Percentiles rank a stretch among this genome's conserved stretches.
These are phyloP conservation scores for Xylaria sp. DNA, from an alignment of 2,329 filamentous ascomycete species.

Conservation along the genomic window DNA sequence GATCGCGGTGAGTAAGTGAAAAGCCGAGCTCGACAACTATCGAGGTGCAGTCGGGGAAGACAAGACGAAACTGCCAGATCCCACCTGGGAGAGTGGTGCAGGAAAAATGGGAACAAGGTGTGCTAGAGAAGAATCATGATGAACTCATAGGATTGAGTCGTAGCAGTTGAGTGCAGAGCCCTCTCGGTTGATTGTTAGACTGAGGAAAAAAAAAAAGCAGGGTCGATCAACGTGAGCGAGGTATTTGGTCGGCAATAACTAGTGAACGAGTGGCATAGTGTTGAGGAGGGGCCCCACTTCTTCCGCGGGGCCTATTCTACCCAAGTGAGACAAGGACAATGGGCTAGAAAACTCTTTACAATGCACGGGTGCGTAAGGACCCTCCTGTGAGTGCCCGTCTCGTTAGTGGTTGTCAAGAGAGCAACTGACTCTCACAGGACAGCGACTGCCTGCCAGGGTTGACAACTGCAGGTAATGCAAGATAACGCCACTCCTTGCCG, in stretches of 20 bases:
- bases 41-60: not conserved
- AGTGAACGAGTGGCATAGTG: conserved; percentile 6
- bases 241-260: conserved; percentile 14
- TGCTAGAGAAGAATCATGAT: conserved; percentile 38
- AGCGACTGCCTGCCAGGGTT: not conserved
- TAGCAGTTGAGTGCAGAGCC: conserved; percentile 29
- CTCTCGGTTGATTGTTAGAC: conserved; percentile 27
- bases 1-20: conserved; percentile 37
- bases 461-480: not conserved
- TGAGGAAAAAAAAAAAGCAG: conserved; percentile 30
- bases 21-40: conserved; percentile 21
- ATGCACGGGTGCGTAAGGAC: not conserved
- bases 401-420: not conserved
- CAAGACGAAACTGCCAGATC: conserved; percentile 9
- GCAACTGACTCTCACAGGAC: not conserved
- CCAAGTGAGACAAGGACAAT: conserved; percentile 17
- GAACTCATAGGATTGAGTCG: conserved; percentile 29
- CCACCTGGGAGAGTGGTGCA: conserved; percentile 17
- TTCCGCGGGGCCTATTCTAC: conserved; percentile 23
- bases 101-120: conserved; percentile 1
- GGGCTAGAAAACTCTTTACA: conserved; percentile 2
- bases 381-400: conserved; percentile 16
- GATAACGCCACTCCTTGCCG: conserved; percentile 29
- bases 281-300: conserved; percentile 7
- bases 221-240: conserved; percentile 20